A percentile compares a stretch with the other conserved stretches of the same genome.
phyloP scores from a whole-genome alignment of 2,329 filamentous ascomycete genomes.

The Apiospora pterosperma region DNA sequence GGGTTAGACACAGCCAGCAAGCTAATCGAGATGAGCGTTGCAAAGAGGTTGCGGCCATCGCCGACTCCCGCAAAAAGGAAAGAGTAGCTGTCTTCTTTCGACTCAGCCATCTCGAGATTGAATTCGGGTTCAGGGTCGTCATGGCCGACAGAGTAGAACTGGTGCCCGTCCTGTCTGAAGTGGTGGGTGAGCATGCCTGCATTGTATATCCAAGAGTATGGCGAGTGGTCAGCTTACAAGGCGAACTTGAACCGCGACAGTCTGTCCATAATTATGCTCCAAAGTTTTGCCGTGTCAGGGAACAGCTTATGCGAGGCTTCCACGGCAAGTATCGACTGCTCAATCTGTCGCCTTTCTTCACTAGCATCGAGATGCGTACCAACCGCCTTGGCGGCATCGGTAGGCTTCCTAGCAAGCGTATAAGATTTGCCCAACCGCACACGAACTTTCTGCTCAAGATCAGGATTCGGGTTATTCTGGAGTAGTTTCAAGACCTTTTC shows the following conservation, averaged over 20 bases:
- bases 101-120: slow-evolving; percentile 3
- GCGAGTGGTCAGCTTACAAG: neutral
- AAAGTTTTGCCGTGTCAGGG: neutral
- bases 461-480: slow-evolving; percentile 4
- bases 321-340: neutral
- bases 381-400: neutral
- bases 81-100: slow-evolving; percentile 10
- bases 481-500: slow-evolving; percentile 11
- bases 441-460: slow-evolving; percentile 10
- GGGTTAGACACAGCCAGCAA: neutral
- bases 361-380: neutral
- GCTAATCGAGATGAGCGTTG: slow-evolving; percentile 10
- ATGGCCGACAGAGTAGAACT: slow-evolving; percentile 18
- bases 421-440: slow-evolving; percentile 17
- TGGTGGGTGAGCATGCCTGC: neutral
- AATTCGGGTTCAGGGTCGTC: slow-evolving; percentile 12
- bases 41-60: slow-evolving; percentile 19
- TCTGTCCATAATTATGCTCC: slow-evolving; percentile 7
- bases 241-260: slow-evolving; percentile 13
- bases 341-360: neutral
- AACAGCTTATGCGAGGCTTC: slow-evolving; percentile 4
- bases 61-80: slow-evolving; percentile 21
- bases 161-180: slow-evolving; percentile 7
- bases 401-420: slow-evolving; percentile 7
- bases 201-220: neutral